Percentiles rank a stretch among this genome's conserved stretches.
These are phyloP conservation scores for Phylloporus arenicola DNA, from an alignment of 768 basidiomycete species.

Conservation along the genomic window DNA sequence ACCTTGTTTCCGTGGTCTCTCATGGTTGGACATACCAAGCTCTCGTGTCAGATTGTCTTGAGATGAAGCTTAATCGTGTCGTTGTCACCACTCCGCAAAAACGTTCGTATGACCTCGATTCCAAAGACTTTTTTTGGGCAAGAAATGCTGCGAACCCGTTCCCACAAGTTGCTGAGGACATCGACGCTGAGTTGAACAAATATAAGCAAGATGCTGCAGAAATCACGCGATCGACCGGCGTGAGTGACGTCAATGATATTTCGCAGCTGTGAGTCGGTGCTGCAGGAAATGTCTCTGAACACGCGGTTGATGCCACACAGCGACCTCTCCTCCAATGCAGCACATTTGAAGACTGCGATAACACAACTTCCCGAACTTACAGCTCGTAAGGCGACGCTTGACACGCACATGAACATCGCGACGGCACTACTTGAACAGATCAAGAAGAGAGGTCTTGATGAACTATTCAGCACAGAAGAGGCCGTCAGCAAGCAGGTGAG, in stretches of 20 bases:
- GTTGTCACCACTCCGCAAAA: constrained; percentile 73
- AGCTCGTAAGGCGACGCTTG: constrained; percentile 91
- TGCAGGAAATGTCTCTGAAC: background rate
- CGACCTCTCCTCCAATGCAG: constrained; percentile 88
- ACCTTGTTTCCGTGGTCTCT: constrained; percentile 86
- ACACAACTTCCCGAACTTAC: constrained; percentile 95
- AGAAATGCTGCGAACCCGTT: constrained; percentile 95
- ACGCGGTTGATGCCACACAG: constrained; percentile 27
- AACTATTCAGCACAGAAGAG: constrained; percentile 96
- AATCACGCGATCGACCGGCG: constrained; percentile 91
- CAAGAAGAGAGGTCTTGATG: constrained; percentile 91
- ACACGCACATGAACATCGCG: constrained; percentile 99
- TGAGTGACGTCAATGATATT: constrained; percentile 93
- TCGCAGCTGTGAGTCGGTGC: constrained; percentile 70
- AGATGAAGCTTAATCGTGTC: constrained; percentile 95
- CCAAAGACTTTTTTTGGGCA: constrained; percentile 99
- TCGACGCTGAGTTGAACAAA: constrained; percentile 84
- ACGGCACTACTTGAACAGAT: constrained; percentile 92
- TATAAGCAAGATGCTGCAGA: constrained; percentile 97
- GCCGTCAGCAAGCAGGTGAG: constrained; percentile 77
- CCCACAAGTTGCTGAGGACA: constrained; percentile 97
- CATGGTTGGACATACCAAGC: constrained; percentile 99
- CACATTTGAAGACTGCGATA: constrained; percentile 94
- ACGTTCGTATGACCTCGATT: constrained; percentile 89
- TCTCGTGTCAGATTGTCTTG: constrained; percentile 93